Base-by-base conservation (phyloP, 371 early-diverging fungal species). In the Capniomyces stellatus region DNA sequence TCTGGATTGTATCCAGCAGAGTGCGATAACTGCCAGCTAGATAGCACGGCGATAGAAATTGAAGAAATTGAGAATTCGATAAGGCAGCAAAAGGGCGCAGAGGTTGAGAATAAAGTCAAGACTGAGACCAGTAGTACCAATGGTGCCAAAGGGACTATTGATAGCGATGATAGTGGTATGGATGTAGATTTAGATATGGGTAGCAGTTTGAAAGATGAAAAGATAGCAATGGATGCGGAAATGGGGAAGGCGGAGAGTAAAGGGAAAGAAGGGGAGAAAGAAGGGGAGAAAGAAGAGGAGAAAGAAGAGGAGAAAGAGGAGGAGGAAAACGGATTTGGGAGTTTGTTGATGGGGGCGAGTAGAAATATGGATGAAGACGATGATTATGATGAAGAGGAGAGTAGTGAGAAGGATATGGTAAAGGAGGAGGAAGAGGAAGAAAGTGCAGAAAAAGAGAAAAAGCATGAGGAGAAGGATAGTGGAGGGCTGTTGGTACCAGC, bases 61-160 rank as follows among this genome's bases (percentile, higher is more conserved):
- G 10, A 15, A 15, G 15, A 35, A 35, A 35, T 35, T n/a, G n/a
- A n/a, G n/a, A n/a, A n/a, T n/a, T n/a, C n/a, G n/a, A n/a, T n/a
- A n/a, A n/a, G n/a, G n/a, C n/a, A n/a, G n/a, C n/a, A n/a, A n/a
- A n/a, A n/a, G n/a, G n/a, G n/a, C n/a, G n/a, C n/a, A 35, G 15
- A 10, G 35, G 35, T 6, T 10, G 15, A 15, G 6, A 35, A 35
- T 35, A 15, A 15, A 6, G 35, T 35, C 35, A 35, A 35, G 35
- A 35, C 10, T 15, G 15, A 35, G 15, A 35, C 6, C 35, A 15
- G 35, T 6, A 15, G 6, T 61, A 71, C 46, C 44, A 62, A 53
- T 44, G 56, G 23, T 66, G 76, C 53, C 67, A 73, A 61, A 12
- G 64, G 59, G 8, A 52, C 59, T 19, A 53, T 54, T n/a, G 70